A percentile compares a stretch with the other conserved stretches of the same genome.
Conservation (phyloP, 139 green algal genomes). For the Diplosphaera chodatii region DNA sequence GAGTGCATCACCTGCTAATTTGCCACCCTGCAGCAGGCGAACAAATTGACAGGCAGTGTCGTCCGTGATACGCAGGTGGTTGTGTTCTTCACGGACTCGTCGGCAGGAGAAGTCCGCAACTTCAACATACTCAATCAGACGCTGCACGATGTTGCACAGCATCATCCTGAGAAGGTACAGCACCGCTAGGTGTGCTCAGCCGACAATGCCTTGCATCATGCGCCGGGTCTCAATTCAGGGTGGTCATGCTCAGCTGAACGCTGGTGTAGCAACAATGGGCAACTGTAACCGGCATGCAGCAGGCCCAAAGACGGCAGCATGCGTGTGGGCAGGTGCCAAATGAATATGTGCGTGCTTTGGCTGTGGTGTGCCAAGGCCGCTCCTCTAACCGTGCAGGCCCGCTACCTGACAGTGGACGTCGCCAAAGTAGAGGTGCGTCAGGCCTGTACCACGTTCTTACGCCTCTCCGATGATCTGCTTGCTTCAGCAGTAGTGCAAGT, state of each 20-base stretch:
- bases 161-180: not conserved
- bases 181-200: not conserved
- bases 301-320: no score
- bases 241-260: no score
- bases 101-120: not conserved
- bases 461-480: no score
- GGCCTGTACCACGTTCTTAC: not conserved
- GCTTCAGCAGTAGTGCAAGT: not conserved
- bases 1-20: not conserved
- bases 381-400: not conserved
- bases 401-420: not conserved
- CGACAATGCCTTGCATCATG: no score
- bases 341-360: no score
- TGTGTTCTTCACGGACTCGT: not conserved
- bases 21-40: not conserved
- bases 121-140: not conserved
- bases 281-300: no score
- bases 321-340: not conserved
- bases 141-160: not conserved
- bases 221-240: no score
- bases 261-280: no score
- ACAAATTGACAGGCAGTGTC: no score
- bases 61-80: not conserved
- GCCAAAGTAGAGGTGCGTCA: not conserved
- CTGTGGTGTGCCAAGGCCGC: no score